Percentiles rank a stretch among this genome's conserved stretches.
These are phyloP conservation scores for Clavulina sp. DNA, from an alignment of 768 basidiomycete species.

Conservation along the genomic window DNA sequence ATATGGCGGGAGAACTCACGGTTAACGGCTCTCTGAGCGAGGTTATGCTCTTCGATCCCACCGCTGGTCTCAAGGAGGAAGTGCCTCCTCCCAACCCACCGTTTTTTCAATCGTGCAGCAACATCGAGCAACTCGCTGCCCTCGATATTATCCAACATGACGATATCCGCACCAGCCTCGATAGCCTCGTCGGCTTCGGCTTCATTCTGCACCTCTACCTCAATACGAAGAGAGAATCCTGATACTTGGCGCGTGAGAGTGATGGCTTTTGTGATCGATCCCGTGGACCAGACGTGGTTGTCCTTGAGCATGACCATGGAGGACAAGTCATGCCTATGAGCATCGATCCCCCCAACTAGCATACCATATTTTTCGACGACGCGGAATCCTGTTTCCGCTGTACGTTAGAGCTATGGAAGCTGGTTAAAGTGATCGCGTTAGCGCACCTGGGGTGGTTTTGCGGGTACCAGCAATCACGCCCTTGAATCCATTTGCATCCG, in stretches of 20 bases:
- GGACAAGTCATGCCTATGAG: constrained; percentile 90
- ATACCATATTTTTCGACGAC: constrained; percentile 98
- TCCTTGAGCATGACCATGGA: constrained; percentile 99
- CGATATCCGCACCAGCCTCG: constrained; percentile 80
- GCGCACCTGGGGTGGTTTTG: constrained; percentile 81
- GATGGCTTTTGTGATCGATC: constrained; percentile 83
- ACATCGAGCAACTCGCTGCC: constrained; percentile 51
- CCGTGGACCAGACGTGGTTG: constrained; percentile 96
- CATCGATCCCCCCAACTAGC: constrained; percentile 91
- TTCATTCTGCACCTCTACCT: constrained; percentile 82
- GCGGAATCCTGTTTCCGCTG: constrained; percentile 78
- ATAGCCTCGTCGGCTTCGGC: constrained; percentile 95
- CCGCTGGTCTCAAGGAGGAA: constrained; percentile 91
- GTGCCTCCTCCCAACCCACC: constrained; percentile 63
- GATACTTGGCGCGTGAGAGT: constrained; percentile 72
- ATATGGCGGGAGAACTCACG: constrained; percentile 31
- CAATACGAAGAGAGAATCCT: constrained; percentile 79
- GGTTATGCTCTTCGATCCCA: constrained; percentile 77
- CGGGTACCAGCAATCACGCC: constrained; percentile 89
- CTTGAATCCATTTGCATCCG: constrained; percentile 57
- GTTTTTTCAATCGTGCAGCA: constrained; percentile 53
- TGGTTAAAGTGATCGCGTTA: neutral
- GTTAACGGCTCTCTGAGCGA: constrained; percentile 62
- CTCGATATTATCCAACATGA: constrained; percentile 92
- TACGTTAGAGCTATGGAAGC: constrained; percentile 1